A percentile compares a stretch with the other conserved stretches of the same genome.
Evolutionary conservation across 2,329 filamentous ascomycete species (phyloP).

Genomic region (Sporothrix schenckii): DNA sequence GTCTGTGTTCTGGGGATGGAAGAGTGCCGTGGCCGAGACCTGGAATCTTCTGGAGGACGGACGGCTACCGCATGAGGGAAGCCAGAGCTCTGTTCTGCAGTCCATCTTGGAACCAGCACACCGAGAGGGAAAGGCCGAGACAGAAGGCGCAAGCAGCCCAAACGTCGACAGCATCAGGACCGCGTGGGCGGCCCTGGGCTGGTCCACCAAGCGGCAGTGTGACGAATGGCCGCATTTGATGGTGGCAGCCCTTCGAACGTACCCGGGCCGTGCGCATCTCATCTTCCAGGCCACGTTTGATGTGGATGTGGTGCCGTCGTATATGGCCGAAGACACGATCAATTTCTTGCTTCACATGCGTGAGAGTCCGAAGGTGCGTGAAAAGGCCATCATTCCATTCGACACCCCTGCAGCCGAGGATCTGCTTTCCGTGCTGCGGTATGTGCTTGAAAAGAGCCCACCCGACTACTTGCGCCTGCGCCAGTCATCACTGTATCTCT

Average conservation of each 20-base stretch:
- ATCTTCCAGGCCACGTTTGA: constrained; percentile 48
- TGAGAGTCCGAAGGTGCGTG: background rate
- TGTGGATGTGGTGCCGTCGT: constrained; percentile 43
- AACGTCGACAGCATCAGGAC: constrained; percentile 42
- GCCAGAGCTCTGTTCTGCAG: constrained; percentile 20
- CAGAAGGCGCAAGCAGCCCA: constrained; percentile 31
- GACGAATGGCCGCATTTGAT: constrained; percentile 44
- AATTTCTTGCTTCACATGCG: constrained; percentile 40
- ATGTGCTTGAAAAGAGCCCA: constrained; percentile 33
- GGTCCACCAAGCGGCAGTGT: constrained; percentile 38
- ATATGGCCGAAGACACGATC: constrained; percentile 46
- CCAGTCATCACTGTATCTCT: constrained; percentile 44
- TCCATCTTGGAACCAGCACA: constrained; percentile 14
- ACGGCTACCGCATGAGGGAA: constrained; percentile 22
- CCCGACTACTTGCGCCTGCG: constrained; percentile 41
- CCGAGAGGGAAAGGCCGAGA: background rate
- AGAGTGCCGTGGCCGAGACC: constrained; percentile 29
- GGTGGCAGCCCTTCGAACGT: constrained; percentile 44
- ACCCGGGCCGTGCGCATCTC: constrained; percentile 42
- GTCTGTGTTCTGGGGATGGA: constrained; percentile 32
- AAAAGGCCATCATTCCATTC: background rate
- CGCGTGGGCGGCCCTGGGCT: constrained; percentile 42
- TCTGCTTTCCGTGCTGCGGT: constrained; percentile 18
- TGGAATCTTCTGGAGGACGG: constrained; percentile 30
- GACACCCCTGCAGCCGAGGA: background rate